Evolutionary conservation across 2,329 filamentous ascomycete species (phyloP).

Genomic region (Microdochium bolleyi): DNA sequence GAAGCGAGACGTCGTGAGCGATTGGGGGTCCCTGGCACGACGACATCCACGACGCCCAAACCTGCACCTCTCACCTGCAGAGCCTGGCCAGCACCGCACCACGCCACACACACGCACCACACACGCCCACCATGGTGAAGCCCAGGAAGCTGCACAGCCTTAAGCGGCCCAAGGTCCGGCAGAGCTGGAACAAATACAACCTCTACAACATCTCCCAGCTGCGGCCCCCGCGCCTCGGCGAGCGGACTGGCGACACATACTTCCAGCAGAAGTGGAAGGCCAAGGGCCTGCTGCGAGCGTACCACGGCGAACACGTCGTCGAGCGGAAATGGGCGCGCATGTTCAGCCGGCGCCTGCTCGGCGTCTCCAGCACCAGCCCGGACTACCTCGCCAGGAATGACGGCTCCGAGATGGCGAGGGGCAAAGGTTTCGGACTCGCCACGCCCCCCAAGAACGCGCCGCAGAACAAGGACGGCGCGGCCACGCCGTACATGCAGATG

Average conservation of each 20-base stretch:
- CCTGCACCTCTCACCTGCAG: not conserved
- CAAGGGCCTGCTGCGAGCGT: conserved; percentile 75
- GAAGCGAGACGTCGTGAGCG: no score
- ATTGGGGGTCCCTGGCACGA: not conserved
- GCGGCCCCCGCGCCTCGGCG: conserved; percentile 30
- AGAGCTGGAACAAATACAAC: conserved; percentile 97
- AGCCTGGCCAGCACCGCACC: not conserved
- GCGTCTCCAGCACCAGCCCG: conserved; percentile 80
- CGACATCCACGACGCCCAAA: not conserved
- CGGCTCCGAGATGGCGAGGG: conserved; percentile 75
- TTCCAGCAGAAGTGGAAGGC: conserved; percentile 98
- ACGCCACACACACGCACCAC: no score
- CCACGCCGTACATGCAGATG: conserved; percentile 94
- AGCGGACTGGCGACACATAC: conserved; percentile 52
- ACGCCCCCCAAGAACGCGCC: conserved; percentile 7
- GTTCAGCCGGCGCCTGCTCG: conserved; percentile 74
- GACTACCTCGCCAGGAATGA: conserved; percentile 71
- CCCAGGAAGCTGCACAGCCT: conserved; percentile 60
- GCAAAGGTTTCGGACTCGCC: conserved; percentile 66
- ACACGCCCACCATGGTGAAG: no score
- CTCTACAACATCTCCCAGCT: conserved; percentile 74
- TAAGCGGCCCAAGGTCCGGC: conserved; percentile 73
- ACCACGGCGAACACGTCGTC: conserved; percentile 90
- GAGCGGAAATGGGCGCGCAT: conserved; percentile 93
- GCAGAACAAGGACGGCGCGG: conserved; percentile 9